phyloP scores from a whole-genome alignment of 495 filamentous ascomycete species.

The Penicillium bovifimosum region DNA sequence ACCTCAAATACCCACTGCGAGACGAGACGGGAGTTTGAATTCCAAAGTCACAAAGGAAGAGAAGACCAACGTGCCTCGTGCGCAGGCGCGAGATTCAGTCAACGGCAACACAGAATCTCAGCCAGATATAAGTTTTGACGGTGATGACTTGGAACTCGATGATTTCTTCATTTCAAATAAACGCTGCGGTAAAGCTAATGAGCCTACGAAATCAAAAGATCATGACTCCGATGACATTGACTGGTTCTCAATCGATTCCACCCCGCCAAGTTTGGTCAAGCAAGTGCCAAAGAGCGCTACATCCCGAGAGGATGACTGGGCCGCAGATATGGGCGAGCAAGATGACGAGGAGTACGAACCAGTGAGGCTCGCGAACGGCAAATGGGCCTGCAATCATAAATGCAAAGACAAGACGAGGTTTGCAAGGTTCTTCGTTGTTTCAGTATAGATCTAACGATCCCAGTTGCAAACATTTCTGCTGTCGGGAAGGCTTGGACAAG shows the following conservation, averaged over 20 bases:
- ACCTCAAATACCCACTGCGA: background rate
- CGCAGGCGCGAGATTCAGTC: conserved; percentile 3
- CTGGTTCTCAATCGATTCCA: conserved; percentile 18
- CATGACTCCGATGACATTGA: conserved; percentile 8
- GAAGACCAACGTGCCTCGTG: conserved; percentile 3
- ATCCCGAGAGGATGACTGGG: conserved; percentile 8
- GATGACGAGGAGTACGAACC: conserved; percentile 36
- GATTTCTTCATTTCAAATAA: conserved; percentile 46
- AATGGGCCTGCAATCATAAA: conserved; percentile 79
- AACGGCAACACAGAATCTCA: conserved; percentile 2
- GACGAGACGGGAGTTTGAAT: background rate
- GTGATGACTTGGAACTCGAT: conserved; percentile 50
- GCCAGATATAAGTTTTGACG: conserved; percentile 42
- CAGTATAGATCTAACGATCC: conserved; percentile 4
- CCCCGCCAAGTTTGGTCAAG: conserved; percentile 7
- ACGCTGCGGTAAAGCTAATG: background rate
- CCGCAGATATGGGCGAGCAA: conserved; percentile 5
- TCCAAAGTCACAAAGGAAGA: background rate
- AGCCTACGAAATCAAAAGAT: background rate
- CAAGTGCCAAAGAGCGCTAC: background rate
- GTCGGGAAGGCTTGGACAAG: conserved; percentile 79
- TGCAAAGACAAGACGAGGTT: conserved; percentile 70
- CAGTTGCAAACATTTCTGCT: conserved; percentile 80
- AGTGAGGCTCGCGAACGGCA: conserved; percentile 67
- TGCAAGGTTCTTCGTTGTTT: conserved; percentile 23